Evolutionary conservation across 2,329 filamentous ascomycete species (phyloP), one percentile per base, ranked within the genome.

Genomic region (Blastomyces parvus): DNA sequence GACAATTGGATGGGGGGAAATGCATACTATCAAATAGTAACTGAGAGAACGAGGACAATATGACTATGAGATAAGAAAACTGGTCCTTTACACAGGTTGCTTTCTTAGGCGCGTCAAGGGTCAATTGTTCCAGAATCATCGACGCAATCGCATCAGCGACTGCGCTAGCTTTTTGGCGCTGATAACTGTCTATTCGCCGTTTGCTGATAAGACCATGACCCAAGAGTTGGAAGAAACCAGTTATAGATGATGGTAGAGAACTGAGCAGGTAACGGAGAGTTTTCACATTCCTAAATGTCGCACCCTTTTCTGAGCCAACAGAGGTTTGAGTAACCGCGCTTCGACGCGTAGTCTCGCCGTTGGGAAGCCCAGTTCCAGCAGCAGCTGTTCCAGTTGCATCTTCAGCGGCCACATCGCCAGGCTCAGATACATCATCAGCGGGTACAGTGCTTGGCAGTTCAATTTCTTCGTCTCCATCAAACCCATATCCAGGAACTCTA

Each of bases 211-310:
- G 79, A 19, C 88, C 85, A 74, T 91, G 94, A 14, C 93, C 93
- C 53, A 97, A 79, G 1, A 86, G 88, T 70, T 96, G 90, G 72
- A 96, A 88, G 68, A 97, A 89, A 0, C 89, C 87, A 22, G 90
- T 88, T n/a, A 92, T 88, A 2, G 88, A 87, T 9, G 86, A 86
- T 27, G 92, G 87, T 69, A 95, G 84, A 42, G 90, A 87, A 69
- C 88, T 88, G 14, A 97, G 81, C 13, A 97, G 80, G 67, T 87
- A 87, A 46, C 88, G 84, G 55, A 97, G 81, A 14, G 85, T 87
- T 71, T 88, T 86, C 50, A 88, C 91, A 73, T 97, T 99, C 72
- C 88, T 85, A 73, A 87, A 87, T 55, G 80, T 75, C 40, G 78
- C 73, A 40, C 70, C 56, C 71, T 73, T 46, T 61, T 69, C 63